Percentiles rank a stretch among this genome's conserved stretches.
Conservation (phyloP, 768 basidiomycete genomes). For the Boletus tomentosulus region DNA sequence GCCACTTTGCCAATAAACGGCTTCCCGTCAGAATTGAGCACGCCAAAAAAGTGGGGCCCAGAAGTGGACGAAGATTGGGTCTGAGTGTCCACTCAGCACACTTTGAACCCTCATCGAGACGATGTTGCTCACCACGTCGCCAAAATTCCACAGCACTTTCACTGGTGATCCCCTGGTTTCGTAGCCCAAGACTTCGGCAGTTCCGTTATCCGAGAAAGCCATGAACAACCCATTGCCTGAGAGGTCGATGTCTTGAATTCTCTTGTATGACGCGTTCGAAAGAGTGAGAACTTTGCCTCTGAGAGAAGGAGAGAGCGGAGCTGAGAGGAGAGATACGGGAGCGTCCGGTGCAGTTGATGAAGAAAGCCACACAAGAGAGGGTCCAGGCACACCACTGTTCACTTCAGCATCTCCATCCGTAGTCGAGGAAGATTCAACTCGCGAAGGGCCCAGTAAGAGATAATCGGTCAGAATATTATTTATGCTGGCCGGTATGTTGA, state of each 20-base stretch:
- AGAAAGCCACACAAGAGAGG: conserved; percentile 35
- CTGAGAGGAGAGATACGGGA: conserved; percentile 22
- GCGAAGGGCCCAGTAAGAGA: conserved; percentile 30
- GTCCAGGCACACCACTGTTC: conserved; percentile 6
- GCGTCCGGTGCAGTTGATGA: conserved; percentile 10
- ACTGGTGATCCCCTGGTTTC: conserved; percentile 36
- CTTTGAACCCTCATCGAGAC: background rate
- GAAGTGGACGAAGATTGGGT: conserved; percentile 39
- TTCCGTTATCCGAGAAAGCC: conserved; percentile 52
- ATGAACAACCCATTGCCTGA: conserved; percentile 55
- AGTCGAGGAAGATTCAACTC: background rate
- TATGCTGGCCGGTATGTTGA: conserved; percentile 53
- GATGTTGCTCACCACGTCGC: conserved; percentile 41
- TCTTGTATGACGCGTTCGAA: conserved; percentile 43
- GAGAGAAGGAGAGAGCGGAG: conserved; percentile 50
- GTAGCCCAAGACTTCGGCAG: conserved; percentile 52
- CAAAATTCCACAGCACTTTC: conserved; percentile 51
- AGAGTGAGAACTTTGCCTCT: conserved; percentile 42
- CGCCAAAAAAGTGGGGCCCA: conserved; percentile 56
- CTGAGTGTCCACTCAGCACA: conserved; percentile 27
- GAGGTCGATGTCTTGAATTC: conserved; percentile 61
- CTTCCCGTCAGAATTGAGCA: conserved; percentile 43
- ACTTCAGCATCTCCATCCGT: background rate
- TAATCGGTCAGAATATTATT: conserved; percentile 33
- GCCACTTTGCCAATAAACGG: conserved; percentile 59